Evolutionary conservation across 2,329 filamentous ascomycete genomes (phyloP).

Genomic region (Fusarium ramigenum): DNA sequence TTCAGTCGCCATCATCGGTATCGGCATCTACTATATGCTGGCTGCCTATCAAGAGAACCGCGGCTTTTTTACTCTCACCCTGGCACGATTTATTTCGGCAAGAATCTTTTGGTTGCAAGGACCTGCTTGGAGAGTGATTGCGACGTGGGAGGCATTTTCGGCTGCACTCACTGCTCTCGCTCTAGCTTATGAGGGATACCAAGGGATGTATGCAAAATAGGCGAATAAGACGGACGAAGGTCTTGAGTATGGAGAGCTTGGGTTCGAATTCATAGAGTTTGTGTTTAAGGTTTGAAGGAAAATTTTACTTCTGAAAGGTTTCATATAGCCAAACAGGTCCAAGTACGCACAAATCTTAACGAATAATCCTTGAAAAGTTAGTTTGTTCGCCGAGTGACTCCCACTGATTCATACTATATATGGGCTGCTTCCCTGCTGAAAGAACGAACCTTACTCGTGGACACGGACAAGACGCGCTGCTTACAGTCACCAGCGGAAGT

Average conservation of each 20-base stretch:
- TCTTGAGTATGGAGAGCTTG: neutral
- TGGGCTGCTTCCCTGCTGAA: neutral
- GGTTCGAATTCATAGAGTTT: neutral
- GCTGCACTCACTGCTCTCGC: neutral
- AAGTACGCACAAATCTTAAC: neutral
- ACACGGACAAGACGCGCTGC: neutral
- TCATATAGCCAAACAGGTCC: neutral
- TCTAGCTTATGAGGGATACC: neutral
- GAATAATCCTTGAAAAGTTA: neutral
- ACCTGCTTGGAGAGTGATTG: constrained; percentile 16
- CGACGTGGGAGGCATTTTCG: constrained; percentile 8
- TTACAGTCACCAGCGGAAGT: neutral
- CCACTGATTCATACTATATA: neutral
- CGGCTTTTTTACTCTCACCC: constrained; percentile 1
- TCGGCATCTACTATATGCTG: constrained; percentile 20
- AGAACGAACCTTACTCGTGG: neutral
- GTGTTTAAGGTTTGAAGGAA: neutral
- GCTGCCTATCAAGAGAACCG: constrained; percentile 12
- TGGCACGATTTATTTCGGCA: constrained; percentile 7
- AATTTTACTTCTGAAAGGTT: fast-evolving
- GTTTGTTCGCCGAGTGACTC: neutral
- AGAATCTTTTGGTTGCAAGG: constrained; percentile 18
- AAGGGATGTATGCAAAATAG: neutral
- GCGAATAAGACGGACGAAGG: neutral
- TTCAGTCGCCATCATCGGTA: constrained; percentile 21